Evolutionary conservation across 2,329 filamentous ascomycete genomes (phyloP).

Genomic region (Neonectria punicea): DNA sequence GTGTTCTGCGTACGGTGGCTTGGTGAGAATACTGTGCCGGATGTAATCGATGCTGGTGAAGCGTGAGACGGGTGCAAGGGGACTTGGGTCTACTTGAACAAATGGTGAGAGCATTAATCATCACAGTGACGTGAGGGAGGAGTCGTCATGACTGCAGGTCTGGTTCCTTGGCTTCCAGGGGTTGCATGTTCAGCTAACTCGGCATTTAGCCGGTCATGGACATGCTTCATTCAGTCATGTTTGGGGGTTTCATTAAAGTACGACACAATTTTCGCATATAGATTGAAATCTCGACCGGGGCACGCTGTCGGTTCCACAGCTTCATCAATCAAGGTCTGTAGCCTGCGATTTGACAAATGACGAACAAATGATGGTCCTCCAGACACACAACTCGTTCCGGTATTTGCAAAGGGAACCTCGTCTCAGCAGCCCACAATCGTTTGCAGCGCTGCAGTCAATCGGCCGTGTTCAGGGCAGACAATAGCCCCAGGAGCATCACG

Average conservation of each 20-base stretch:
- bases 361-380: neutral
- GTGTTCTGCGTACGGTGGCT: neutral
- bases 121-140: constrained; percentile 7
- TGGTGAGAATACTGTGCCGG: neutral
- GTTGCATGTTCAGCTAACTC: neutral
- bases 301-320: neutral
- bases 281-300: neutral
- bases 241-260: neutral
- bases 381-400: neutral
- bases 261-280: neutral
- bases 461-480: neutral
- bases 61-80: neutral
- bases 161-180: neutral
- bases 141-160: neutral
- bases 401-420: neutral
- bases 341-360: neutral
- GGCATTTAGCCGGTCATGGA: neutral
- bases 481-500: constrained; percentile 32
- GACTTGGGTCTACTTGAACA: neutral
- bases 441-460: neutral
- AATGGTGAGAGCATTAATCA: neutral
- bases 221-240: too few species aligned
- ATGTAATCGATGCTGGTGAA: neutral
- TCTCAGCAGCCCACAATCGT: neutral
- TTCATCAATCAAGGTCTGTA: neutral